Evolutionary conservation across 2,329 filamentous ascomycete genomes (phyloP).

Genomic region (Botryotinia globosa): DNA sequence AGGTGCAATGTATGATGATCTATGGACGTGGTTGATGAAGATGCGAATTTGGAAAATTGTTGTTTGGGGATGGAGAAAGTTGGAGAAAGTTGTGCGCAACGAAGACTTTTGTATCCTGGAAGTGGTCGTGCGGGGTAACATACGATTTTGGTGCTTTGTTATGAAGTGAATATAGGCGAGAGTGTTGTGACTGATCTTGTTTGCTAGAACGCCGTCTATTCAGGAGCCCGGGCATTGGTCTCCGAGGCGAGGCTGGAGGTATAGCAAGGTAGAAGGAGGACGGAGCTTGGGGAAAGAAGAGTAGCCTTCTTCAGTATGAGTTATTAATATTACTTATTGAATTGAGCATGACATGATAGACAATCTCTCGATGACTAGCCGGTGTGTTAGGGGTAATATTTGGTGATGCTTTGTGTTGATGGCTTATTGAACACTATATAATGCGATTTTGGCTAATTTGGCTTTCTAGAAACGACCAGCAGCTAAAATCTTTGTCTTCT

Average conservation of each 20-base stretch:
- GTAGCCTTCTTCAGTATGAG: background rate
- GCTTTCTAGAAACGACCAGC: background rate
- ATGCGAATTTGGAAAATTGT: background rate
- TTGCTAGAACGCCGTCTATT: background rate
- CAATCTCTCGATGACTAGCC: background rate
- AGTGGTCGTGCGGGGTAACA: background rate
- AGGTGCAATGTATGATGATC: background rate
- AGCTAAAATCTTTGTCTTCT: background rate
- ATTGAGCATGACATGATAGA: background rate
- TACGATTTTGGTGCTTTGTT: background rate
- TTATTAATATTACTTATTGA: background rate
- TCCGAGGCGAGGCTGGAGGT: too few relatives aligned
- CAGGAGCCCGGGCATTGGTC: background rate
- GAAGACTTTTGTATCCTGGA: background rate
- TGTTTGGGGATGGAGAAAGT: background rate
- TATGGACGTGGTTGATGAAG: background rate
- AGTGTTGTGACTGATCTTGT: background rate
- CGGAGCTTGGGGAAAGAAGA: too few relatives aligned
- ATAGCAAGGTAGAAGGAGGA: too few relatives aligned
- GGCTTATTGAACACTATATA: rapidly evolving
- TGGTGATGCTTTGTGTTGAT: background rate
- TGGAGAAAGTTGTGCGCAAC: background rate
- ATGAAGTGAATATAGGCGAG: background rate
- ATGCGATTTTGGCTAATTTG: rapidly evolving
- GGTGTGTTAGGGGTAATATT: background rate